phyloP scores from a whole-genome alignment of 2,329 filamentous ascomycete species.

The Plectosphaerella sp. region DNA sequence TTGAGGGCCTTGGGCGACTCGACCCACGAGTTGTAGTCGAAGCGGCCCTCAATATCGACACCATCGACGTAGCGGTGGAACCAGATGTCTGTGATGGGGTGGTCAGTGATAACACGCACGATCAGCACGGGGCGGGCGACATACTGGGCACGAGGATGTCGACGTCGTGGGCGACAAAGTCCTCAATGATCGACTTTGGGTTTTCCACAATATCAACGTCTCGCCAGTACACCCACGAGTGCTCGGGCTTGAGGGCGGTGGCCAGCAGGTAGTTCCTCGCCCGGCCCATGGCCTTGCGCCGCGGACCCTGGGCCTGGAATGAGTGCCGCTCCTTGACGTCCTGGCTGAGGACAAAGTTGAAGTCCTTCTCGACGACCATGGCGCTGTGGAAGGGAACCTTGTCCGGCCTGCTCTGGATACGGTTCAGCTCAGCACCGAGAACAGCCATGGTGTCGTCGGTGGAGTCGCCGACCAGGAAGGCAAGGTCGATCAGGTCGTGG shows the following conservation, averaged over 20 bases:
- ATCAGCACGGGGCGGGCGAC: constrained; percentile 25
- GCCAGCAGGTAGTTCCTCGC: constrained; percentile 90
- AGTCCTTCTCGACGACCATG: constrained; percentile 86
- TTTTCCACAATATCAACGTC: constrained; percentile 96
- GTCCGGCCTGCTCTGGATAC: constrained; percentile 78
- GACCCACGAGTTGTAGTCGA: constrained; percentile 99
- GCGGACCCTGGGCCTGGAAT: constrained; percentile 82
- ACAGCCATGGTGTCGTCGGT: constrained; percentile 88
- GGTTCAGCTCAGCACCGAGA: constrained; percentile 77
- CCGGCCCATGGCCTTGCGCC: constrained; percentile 83
- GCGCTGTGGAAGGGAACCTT: constrained; percentile 82
- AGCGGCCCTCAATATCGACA: constrained; percentile 89
- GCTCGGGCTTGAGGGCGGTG: constrained; percentile 81
- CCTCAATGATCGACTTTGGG: constrained; percentile 81
- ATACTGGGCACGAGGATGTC: constrained; percentile 93
- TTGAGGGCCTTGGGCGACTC: constrained; percentile 82
- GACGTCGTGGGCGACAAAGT: constrained; percentile 89
- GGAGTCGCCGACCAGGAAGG: constrained; percentile 89
- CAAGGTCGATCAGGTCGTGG: constrained; percentile 90
- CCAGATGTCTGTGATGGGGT: constrained; percentile 70
- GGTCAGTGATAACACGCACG: background rate
- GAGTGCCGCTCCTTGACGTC: constrained; percentile 77
- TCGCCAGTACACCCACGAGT: constrained; percentile 98
- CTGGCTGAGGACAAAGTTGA: constrained; percentile 71
- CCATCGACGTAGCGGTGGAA: constrained; percentile 84